Evolutionary conservation across 176 grass and related monocot species (phyloP), one percentile per base, ranked within the genome.

Genomic region (Musa schizocarpa): DNA sequence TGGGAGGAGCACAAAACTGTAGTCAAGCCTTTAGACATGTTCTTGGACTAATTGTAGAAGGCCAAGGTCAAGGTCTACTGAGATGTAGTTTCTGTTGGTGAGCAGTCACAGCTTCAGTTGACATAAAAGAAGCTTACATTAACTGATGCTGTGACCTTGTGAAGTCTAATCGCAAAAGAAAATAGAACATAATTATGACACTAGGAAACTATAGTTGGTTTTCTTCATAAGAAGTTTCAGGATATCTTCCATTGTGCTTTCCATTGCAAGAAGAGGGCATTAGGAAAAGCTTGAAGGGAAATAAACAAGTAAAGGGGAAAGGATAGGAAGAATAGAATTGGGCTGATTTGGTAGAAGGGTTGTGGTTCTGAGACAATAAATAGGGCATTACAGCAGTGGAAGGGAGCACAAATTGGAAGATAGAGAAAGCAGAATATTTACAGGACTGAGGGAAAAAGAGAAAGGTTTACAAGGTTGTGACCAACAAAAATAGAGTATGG

Each of bases 141-240:
- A 43, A 6, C 34, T 43, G 34, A 6, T 43, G 34, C 34, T 6
- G 34, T 43, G 34, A 61, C 17, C 57, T 61, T n/a, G 57, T 20
- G 57, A 61, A 17, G 57, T 61, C 57, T 61, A 61, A 61, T 61
- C 19, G 3, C 57, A 61, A 61, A 3, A 61, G 13, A 21, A 20
- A n/a, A 61, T n/a, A 61, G 1, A 19, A 19, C 1, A 61, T 61
- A 61, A 21, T 61, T 61, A 61, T 61, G 57, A 21, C 17, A 20
- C 14, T 61, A 19, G 34, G 34, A 43, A 43, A 43, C 34, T 6
- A 43, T 43, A 43, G 58, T 82, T 87, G 85, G 92, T 92, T 81
- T 96, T 89, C 78, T 86, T 89, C 5, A 83, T 69, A 0, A 85
- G 89, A 92, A 96, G 85, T 88, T 92, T 54, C 85, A 89, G 86